phyloP scores from a whole-genome alignment of 2,329 filamentous ascomycete genomes.

The Balansia obtecta region DNA sequence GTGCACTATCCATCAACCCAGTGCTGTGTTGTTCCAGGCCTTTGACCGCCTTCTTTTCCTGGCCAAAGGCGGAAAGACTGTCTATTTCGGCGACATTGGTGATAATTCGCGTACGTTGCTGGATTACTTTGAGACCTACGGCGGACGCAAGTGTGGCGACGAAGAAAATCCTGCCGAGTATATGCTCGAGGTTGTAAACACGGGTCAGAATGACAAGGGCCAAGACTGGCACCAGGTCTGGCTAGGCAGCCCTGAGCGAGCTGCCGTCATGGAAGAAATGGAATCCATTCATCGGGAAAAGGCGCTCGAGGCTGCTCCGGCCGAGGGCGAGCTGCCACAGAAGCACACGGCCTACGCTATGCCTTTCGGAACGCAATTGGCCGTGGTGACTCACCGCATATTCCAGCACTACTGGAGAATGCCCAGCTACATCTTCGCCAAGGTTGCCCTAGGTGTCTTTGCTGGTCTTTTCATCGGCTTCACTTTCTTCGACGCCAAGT shows the following conservation, averaged over 20 bases:
- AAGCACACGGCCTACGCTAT: constrained; percentile 61
- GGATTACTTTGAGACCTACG: constrained; percentile 53
- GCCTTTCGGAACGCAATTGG: constrained; percentile 54
- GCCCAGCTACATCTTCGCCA: constrained; percentile 66
- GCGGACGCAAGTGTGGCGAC: constrained; percentile 43
- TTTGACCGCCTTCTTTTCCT: constrained; percentile 54
- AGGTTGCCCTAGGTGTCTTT: constrained; percentile 46
- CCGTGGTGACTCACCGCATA: constrained; percentile 51
- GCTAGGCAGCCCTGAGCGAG: constrained; percentile 39
- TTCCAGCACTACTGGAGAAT: constrained; percentile 80
- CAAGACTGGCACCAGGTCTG: constrained; percentile 59
- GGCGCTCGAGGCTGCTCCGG: constrained; percentile 5
- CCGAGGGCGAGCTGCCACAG: constrained; percentile 8
- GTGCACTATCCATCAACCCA: constrained; percentile 44
- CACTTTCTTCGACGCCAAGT: constrained; percentile 47
- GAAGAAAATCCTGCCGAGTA: constrained; percentile 66
- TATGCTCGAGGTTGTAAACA: constrained; percentile 48
- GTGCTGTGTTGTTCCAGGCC: constrained; percentile 37
- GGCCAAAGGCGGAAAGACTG: constrained; percentile 50
- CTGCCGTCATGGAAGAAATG: constrained; percentile 46
- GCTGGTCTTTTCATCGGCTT: constrained; percentile 63
- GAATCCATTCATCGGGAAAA: constrained; percentile 45
- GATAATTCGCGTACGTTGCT: constrained; percentile 43
- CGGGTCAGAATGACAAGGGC: constrained; percentile 23
- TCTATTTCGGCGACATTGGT: constrained; percentile 59